Evolutionary conservation across 2,329 filamentous ascomycete genomes (phyloP).

Genomic region (Fusarium albosuccineum): DNA sequence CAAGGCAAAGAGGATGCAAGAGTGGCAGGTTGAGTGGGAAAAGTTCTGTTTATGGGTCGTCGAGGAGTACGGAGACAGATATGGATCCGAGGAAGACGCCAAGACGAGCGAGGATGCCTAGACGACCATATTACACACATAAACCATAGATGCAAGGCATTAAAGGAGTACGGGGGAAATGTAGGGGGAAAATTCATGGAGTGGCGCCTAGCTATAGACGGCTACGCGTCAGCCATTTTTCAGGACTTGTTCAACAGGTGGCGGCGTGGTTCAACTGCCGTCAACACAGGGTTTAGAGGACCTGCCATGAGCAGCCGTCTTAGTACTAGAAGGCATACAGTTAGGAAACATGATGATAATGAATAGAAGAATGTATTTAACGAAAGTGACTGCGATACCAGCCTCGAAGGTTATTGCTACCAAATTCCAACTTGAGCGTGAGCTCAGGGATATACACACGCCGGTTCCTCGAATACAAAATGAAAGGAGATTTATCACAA

Average conservation of each 20-base stretch:
- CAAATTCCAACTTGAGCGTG: constrained; percentile 12
- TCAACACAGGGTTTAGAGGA: constrained; percentile 7
- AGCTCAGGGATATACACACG: constrained; percentile 7
- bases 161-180: not conserved
- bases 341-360: not conserved
- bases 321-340: not conserved
- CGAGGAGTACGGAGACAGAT: constrained; percentile 78
- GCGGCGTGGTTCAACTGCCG: constrained; percentile 25
- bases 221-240: constrained; percentile 2
- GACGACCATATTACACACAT: not conserved
- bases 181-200: constrained; percentile 16
- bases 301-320: not conserved
- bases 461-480: constrained; percentile 8
- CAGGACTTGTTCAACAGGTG: constrained; percentile 32
- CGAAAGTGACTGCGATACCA: constrained; percentile 17
- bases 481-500: constrained; percentile 4
- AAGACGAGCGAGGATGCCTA: constrained; percentile 6
- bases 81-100: constrained; percentile 50
- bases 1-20: constrained; percentile 78
- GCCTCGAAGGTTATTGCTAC: constrained; percentile 9
- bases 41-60: constrained; percentile 92
- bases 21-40: constrained; percentile 89
- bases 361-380: not conserved
- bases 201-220: not conserved
- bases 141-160: constrained; percentile 19